Percentiles rank a stretch among this genome's conserved stretches.
phyloP scores from a whole-genome alignment of 371 early-diverging fungal species.

The Fennellomyces sp. region DNA sequence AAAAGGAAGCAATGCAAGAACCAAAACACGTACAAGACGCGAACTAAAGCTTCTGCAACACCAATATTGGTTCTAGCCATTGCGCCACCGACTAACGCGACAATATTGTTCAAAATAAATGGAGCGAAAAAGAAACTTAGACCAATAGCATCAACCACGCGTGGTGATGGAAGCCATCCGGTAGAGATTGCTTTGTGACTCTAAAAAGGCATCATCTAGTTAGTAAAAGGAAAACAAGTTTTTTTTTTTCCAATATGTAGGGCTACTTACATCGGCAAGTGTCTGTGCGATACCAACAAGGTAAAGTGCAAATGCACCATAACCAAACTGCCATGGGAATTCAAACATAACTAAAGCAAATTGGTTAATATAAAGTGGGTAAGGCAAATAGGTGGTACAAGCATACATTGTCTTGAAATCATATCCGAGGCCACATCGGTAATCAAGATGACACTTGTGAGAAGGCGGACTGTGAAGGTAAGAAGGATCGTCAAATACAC shows the following conservation, averaged over 20 bases:
- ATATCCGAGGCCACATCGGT: slow-evolving; percentile 22
- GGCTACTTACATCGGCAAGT: slow-evolving; percentile 21
- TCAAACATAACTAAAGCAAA: slow-evolving; percentile 26
- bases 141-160: slow-evolving; percentile 30
- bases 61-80: slow-evolving; percentile 15
- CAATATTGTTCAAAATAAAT: slow-evolving; percentile 29
- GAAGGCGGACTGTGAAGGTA: slow-evolving; percentile 20
- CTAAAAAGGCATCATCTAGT: slow-evolving; percentile 6
- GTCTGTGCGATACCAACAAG: slow-evolving; percentile 37
- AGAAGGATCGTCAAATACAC: neutral
- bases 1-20: slow-evolving; percentile 27
- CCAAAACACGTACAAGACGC: slow-evolving; percentile 33
- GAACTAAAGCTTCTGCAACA: slow-evolving; percentile 25
- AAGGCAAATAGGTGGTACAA: neutral
- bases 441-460: slow-evolving; percentile 25
- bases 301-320: slow-evolving; percentile 28
- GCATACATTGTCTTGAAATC: slow-evolving; percentile 26
- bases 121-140: slow-evolving; percentile 28
- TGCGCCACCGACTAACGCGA: slow-evolving; percentile 26
- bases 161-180: slow-evolving; percentile 34
- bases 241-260: neutral
- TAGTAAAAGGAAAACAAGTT: neutral
- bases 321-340: slow-evolving; percentile 34
- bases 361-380: neutral
- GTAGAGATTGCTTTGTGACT: slow-evolving; percentile 34